phyloP scores from a whole-genome alignment of 2,329 filamentous ascomycete genomes.

The Alternaria longipes region DNA sequence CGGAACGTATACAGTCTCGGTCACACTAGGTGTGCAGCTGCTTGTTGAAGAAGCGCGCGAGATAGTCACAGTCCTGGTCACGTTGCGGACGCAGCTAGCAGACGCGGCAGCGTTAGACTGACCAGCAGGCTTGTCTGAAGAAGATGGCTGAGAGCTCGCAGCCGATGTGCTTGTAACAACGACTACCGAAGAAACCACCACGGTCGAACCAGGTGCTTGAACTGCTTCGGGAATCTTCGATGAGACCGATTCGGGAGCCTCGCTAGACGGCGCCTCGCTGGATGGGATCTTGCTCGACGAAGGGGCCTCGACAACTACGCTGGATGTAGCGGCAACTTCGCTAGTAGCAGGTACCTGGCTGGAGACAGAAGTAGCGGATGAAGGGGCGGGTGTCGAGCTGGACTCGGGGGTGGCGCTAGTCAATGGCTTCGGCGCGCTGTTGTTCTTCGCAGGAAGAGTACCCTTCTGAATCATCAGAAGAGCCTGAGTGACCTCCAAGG shows the following conservation, averaged over 20 bases:
- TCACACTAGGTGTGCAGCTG: constrained; percentile 33
- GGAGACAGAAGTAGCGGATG: background rate
- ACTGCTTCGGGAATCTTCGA: constrained; percentile 19
- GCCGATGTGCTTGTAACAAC: constrained; percentile 11
- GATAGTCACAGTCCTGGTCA: constrained; percentile 12
- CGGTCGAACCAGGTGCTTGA: constrained; percentile 1
- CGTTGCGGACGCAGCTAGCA: constrained; percentile 16
- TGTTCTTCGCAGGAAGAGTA: constrained; percentile 40
- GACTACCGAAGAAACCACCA: constrained; percentile 5
- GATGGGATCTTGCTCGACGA: constrained; percentile 8
- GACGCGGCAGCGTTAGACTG: constrained; percentile 22
- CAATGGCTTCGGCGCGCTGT: constrained; percentile 30
- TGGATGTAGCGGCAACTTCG: constrained; percentile 11
- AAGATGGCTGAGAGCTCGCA: constrained; percentile 5
- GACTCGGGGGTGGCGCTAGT: constrained; percentile 26
- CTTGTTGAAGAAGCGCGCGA: background rate
- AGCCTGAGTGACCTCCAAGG: constrained; percentile 57
- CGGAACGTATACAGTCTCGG: constrained; percentile 39
- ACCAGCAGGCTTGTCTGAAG: constrained; percentile 24
- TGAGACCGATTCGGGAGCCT: constrained; percentile 1
- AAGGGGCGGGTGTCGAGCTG: constrained; percentile 22
- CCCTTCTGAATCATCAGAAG: constrained; percentile 50
- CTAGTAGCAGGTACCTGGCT: constrained; percentile 12
- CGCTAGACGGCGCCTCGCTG: constrained; percentile 10
- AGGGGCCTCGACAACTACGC: background rate